Evolutionary conservation across 2,329 filamentous ascomycete genomes (phyloP), one percentile per base, ranked within the genome.

Genomic region (Aspergillus pseudoglaucus): DNA sequence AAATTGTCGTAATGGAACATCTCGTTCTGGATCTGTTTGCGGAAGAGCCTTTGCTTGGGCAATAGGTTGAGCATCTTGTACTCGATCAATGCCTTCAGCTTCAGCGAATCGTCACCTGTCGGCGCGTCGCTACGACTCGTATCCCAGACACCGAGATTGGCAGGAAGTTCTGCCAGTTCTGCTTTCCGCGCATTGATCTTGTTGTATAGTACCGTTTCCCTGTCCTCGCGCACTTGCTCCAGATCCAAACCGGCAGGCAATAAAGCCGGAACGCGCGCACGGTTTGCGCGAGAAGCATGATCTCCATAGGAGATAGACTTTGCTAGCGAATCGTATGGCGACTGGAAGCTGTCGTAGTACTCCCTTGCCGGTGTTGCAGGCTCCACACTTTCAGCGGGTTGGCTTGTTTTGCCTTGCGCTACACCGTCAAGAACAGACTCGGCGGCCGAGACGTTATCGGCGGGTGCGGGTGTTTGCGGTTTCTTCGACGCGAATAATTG

Each of bases 1-100:
- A 97, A 81, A 60, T 95, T 97, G 63, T 97, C 90, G 50, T 91
- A 94, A 62, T 94, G 85, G 65, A 95, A 84, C 85, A 98, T 95
- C 64, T 94, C 88, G 46, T 87, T 84, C 47, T 89, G 87, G 54
- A 98, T 85, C 65, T 87, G 87, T 58, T 93, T 88, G 48, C 94
- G 85, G 58, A 98, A 75, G 8, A 85, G 81, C 43, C 87, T 84
- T 66, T 98, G 93, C 69, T 94, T 95, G 0, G 87, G 84, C 45
- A 95, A 84, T n/a, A 96, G 73, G 44, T 83, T 84, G 32, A 97
- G 77, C 64, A 88, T 87, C 76, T 96, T 97, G 75, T 94, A 89
- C 73, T 98, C 93, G 49, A 98, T 96, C 56, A 96, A 78, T 20
- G 90, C 88, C 67, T 91, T 90, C 45, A 90, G 74, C 74, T 95